These are phyloP conservation scores for Hyphodiscus sp. DNA, from an alignment of 2,329 filamentous ascomycete species.

Conservation along the genomic window DNA sequence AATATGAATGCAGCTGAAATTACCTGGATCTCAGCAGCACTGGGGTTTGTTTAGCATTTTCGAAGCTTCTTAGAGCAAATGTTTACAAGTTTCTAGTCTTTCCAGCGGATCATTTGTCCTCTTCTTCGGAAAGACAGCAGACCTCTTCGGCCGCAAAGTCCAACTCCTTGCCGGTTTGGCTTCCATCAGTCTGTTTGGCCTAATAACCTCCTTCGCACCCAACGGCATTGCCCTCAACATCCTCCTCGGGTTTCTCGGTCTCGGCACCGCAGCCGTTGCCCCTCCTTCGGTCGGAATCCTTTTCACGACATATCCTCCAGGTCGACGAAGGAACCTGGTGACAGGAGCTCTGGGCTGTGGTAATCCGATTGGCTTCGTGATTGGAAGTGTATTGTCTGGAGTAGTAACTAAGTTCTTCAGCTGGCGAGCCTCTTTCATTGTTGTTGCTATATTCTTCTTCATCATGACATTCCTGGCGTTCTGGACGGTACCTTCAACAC, in stretches of 20 bases:
- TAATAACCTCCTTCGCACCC: slow-evolving; percentile 54
- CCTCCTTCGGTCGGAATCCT: slow-evolving; percentile 59
- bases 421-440: slow-evolving; percentile 58
- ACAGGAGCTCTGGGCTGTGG: slow-evolving; percentile 53
- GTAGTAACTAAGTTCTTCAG: slow-evolving; percentile 53
- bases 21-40: slow-evolving; percentile 60
- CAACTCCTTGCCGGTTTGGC: slow-evolving; percentile 55
- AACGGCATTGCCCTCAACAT: slow-evolving; percentile 54
- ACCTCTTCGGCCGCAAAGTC: slow-evolving; percentile 56
- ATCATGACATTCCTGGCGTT: slow-evolving; percentile 49
- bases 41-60: slow-evolving; percentile 34
- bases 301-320: slow-evolving; percentile 56
- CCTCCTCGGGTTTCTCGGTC: slow-evolving; percentile 56
- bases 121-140: slow-evolving; percentile 58
- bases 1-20: slow-evolving; percentile 59
- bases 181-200: slow-evolving; percentile 48
- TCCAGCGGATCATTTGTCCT: slow-evolving; percentile 59
- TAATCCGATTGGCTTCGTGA: slow-evolving; percentile 35
- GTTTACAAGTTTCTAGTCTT: slow-evolving; percentile 36
- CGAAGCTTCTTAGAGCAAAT: neutral
- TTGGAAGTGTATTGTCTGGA: slow-evolving; percentile 52
- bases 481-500: slow-evolving; percentile 55
- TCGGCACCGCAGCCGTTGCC: slow-evolving; percentile 57
- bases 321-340: slow-evolving; percentile 52
- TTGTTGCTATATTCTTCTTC: slow-evolving; percentile 58